Percentiles rank a stretch among this genome's conserved stretches.
Evolutionary conservation across 2,329 filamentous ascomycete species (phyloP).

Genomic region (Fusarium fracticaudum): DNA sequence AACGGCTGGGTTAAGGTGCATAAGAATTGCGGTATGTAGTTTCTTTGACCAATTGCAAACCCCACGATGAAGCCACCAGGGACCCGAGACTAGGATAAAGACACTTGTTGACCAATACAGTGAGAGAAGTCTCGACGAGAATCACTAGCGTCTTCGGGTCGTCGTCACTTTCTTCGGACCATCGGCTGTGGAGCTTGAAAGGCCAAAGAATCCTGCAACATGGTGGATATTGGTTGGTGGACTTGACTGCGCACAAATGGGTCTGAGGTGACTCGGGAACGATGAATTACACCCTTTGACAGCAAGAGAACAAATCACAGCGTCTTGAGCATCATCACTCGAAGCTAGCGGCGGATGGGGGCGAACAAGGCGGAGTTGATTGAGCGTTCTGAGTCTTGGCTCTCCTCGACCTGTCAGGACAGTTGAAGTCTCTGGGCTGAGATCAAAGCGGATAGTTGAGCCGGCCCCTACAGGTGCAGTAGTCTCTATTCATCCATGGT

Average conservation of each 20-base stretch:
- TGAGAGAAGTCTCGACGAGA: conserved; percentile 9
- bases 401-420: background rate
- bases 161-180: conserved; percentile 42
- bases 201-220: conserved; percentile 13
- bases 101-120: conserved; percentile 30
- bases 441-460: conserved; percentile 12
- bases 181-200: conserved; percentile 37
- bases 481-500: conserved; percentile 1
- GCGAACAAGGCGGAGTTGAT: background rate
- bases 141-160: conserved; percentile 42
- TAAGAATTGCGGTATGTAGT: conserved; percentile 21
- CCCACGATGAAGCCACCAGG: conserved; percentile 7
- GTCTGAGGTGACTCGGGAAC: conserved; percentile 18
- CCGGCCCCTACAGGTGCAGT: conserved; percentile 4
- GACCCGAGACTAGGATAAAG: conserved; percentile 12
- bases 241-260: conserved; percentile 14
- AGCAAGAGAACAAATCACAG: conserved; percentile 32
- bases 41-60: conserved; percentile 28
- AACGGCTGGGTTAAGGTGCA: background rate
- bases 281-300: conserved; percentile 20
- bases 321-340: background rate
- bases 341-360: conserved; percentile 6
- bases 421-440: background rate
- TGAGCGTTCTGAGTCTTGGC: background rate
- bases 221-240: conserved; percentile 32